Percentiles rank a stretch among this genome's conserved stretches.
Evolutionary conservation across 2,329 filamentous ascomycete species (phyloP).

Genomic region (Cryphonectria radicalis): DNA sequence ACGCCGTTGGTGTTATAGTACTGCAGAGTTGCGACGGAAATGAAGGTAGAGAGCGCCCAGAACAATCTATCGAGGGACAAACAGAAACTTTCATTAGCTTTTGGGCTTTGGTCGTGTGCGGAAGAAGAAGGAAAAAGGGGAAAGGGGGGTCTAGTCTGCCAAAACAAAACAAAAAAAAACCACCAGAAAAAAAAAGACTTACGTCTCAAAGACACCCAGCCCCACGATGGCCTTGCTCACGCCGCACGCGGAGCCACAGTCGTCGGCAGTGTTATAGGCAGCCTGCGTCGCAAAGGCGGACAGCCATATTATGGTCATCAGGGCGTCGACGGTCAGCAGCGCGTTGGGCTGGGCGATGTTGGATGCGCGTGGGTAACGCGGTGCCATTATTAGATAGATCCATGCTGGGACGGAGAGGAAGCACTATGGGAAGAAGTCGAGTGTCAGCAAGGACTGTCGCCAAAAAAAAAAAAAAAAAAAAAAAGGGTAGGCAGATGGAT

Average conservation of each 20-base stretch:
- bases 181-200: slow-evolving; percentile 35
- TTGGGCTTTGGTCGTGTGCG: slow-evolving; percentile 8
- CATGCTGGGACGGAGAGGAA: slow-evolving; percentile 67
- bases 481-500: background rate
- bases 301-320: slow-evolving; percentile 66
- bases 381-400: slow-evolving; percentile 68
- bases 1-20: slow-evolving; percentile 66
- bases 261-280: slow-evolving; percentile 61
- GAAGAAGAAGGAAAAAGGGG: background rate
- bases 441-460: slow-evolving; percentile 3
- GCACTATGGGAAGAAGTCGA: slow-evolving; percentile 50
- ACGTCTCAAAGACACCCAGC: slow-evolving; percentile 67
- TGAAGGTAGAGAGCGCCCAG: slow-evolving; percentile 55
- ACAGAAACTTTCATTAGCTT: slow-evolving; percentile 26
- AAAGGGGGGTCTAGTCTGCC: background rate
- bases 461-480: too few relatives aligned
- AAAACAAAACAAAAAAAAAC: too few relatives aligned
- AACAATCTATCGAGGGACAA: slow-evolving; percentile 52
- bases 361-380: slow-evolving; percentile 64
- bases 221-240: slow-evolving; percentile 67
- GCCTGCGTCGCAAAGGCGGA: slow-evolving; percentile 70
- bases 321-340: slow-evolving; percentile 61
- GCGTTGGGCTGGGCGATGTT: slow-evolving; percentile 65
- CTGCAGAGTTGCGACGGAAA: slow-evolving; percentile 64
- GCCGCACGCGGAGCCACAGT: slow-evolving; percentile 61